phyloP scores from a whole-genome alignment of 345 rosid species.

The Eutrema heterophyllum region DNA sequence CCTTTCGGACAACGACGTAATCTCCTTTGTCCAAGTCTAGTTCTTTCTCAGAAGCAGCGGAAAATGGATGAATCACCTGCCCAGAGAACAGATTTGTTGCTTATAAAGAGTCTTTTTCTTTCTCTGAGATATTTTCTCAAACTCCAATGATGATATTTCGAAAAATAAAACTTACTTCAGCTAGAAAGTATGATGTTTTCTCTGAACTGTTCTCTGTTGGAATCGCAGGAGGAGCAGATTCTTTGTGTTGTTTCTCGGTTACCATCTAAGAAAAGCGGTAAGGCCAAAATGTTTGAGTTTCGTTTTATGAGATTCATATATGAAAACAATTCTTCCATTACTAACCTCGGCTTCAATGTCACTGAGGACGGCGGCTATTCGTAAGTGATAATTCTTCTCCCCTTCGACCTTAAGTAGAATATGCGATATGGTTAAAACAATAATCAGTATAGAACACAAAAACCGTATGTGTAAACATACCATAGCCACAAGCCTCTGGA shows the following conservation, averaged over 20 bases:
- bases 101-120: background rate
- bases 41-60: slow-evolving; percentile 87
- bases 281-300: slow-evolving; percentile 4
- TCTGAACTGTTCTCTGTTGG: slow-evolving; percentile 55
- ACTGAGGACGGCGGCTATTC: slow-evolving; percentile 85
- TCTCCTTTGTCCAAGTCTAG: slow-evolving; percentile 79
- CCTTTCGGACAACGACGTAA: slow-evolving; percentile 88
- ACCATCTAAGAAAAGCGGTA: slow-evolving; percentile 57
- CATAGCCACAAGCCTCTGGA: slow-evolving; percentile 92
- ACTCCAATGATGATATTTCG: background rate
- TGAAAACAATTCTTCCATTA: background rate
- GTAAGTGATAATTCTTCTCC: slow-evolving; percentile 74
- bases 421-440: background rate
- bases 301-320: background rate
- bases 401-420: slow-evolving; percentile 72
- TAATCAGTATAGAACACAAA: background rate
- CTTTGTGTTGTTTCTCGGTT: slow-evolving; percentile 88
- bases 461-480: slow-evolving; percentile 30
- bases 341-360: slow-evolving; percentile 99
- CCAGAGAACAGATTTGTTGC: slow-evolving; percentile 9
- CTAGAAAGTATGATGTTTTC: slow-evolving; percentile 72
- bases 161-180: slow-evolving; percentile 62
- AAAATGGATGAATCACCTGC: slow-evolving; percentile 70
- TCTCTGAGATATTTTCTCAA: background rate
- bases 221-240: slow-evolving; percentile 86